These are phyloP conservation scores for Ochetophila trinervis DNA, from an alignment of 306 rosid genomes.

Conservation along the genomic window DNA sequence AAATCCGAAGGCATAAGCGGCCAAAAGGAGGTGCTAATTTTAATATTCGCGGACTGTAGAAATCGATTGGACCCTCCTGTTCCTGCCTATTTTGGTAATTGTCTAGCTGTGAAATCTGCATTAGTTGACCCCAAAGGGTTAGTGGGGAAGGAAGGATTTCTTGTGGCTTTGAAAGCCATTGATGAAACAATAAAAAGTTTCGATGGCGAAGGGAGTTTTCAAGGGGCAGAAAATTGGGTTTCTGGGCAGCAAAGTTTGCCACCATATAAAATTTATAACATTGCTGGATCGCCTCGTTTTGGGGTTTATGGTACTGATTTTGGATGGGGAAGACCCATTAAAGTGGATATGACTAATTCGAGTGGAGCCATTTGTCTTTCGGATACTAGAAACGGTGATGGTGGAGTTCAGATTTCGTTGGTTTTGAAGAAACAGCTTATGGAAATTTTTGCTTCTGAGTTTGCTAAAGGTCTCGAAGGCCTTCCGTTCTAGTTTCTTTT, in stretches of 20 bases:
- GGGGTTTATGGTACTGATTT: conserved; percentile 35
- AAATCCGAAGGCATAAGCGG: conserved; percentile 6
- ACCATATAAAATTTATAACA: no score
- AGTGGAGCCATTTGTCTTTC: conserved; percentile 10
- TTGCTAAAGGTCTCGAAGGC: conserved; percentile 3
- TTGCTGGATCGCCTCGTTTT: conserved; percentile 35
- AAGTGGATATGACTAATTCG: conserved; percentile 23
- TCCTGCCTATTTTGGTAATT: conserved; percentile 20
- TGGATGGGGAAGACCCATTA: conserved; percentile 48
- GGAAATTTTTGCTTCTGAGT: conserved; percentile 15
- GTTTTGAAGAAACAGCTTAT: conserved; percentile 11
- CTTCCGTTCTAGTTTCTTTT: conserved; percentile 1
- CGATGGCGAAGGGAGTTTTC: not conserved
- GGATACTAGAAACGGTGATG: conserved; percentile 14
- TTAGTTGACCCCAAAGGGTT: not conserved
- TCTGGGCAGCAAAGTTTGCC: no score
- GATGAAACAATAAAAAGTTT: not conserved
- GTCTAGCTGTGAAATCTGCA: not conserved
- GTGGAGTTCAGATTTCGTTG: conserved; percentile 27
- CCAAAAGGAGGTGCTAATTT: not conserved
- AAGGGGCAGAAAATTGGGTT: not conserved
- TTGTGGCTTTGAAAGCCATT: conserved; percentile 5
- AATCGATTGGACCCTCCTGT: conserved; percentile 6
- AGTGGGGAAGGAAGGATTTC: conserved; percentile 14
- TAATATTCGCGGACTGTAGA: conserved; percentile 1